Evolutionary conservation across 495 filamentous ascomycete genomes (phyloP), one percentile per base, ranked within the genome.

Genomic region (Extremus antarcticus): DNA sequence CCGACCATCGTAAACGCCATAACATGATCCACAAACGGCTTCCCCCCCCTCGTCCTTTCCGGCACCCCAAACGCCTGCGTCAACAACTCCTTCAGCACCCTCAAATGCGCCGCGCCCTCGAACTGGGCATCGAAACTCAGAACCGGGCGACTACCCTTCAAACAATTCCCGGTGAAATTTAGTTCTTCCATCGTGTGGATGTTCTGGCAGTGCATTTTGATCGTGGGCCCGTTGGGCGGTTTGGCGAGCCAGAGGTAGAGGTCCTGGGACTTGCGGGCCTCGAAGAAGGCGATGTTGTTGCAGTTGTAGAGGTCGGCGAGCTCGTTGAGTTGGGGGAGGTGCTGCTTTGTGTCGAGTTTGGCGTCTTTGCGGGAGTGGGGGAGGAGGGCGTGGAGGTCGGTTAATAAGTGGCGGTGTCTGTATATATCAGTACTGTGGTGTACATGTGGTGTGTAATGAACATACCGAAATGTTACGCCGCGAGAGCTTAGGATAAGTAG

Each of bases 281-380:
- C 92, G 68, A 96, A 92, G 73, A 95, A 99, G 57, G 95, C 77
- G 50, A 97, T 83, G 70, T 96, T 92, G 73, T 99, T 99, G 81
- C 91, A 96, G 62, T 95, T 97, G 76, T 96, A 94, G 19, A 99
- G 80, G 61, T 99, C 91, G 39, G 92, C 92, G 16, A 97, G 82
- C 68, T 95, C 91, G 73, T 97, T 97, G 8, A 99, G 79, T 63
- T 95, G 82, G 69, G 87, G 83, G 55, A 95, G 84, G 63, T 94
- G 89, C 51, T 89, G 90, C 70, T 97, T 96, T 39, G 90, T 92
- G 52, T 64, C 62, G 50, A 95, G 81, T 70, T 99, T 99, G 55
- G 85, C 90, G 68, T 99, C 92, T 72, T 94, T 94, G 63, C 89
- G 80, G 38, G 81, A 81, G 64, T 99, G 92, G 0, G 92, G 92